Conservation (phyloP, 148 eudicot genomes). For the Rhododendron molle region DNA sequence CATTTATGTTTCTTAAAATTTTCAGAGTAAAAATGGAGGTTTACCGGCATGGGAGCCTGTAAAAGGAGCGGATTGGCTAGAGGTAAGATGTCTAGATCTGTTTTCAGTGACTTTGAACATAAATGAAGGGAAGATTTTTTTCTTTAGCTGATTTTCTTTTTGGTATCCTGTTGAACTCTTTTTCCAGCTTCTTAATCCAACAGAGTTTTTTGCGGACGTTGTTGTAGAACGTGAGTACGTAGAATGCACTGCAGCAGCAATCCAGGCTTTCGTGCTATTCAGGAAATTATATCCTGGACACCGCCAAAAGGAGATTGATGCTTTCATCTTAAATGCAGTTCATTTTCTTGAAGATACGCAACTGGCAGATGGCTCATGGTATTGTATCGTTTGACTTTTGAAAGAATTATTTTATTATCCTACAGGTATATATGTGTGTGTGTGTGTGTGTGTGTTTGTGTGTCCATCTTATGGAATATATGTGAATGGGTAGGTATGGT, state of each 20-base stretch:
- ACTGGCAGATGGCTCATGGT: constrained; percentile 60
- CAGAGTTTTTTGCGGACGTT: constrained; percentile 18
- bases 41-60: constrained; percentile 50
- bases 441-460: not conserved
- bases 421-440: not conserved
- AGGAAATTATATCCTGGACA: constrained; percentile 20
- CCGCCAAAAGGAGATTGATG: constrained; percentile 17
- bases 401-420: too few species aligned
- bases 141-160: not conserved
- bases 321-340: constrained; percentile 16
- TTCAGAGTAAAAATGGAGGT: constrained; percentile 54
- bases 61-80: constrained; percentile 36
- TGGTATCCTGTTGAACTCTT: not conserved
- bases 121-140: not conserved
- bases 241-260: constrained; percentile 44
- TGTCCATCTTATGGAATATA: not conserved
- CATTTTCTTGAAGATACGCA: constrained; percentile 36
- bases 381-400: not conserved
- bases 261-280: constrained; percentile 15
- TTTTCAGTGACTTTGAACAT: not conserved
- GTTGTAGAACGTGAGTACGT: constrained; percentile 46
- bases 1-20: not conserved
- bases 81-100: constrained; percentile 25
- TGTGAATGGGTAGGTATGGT: constrained; percentile 31
- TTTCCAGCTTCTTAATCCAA: constrained; percentile 48